phyloP scores from a whole-genome alignment of 2,329 filamentous ascomycete species.

The Penicillium janthinellum region DNA sequence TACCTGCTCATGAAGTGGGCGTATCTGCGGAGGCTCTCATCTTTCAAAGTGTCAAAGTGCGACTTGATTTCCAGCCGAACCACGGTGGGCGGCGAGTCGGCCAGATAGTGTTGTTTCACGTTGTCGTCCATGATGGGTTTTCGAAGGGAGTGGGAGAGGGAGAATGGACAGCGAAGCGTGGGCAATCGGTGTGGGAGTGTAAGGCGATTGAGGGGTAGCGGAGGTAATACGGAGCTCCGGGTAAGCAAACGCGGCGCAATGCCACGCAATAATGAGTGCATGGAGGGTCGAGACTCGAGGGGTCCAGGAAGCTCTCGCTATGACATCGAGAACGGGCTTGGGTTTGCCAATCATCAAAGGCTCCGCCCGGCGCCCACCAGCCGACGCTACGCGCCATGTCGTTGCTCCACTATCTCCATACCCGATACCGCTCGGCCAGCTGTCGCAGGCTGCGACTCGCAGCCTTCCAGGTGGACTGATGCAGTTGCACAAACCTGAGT shows the following conservation, averaged over 20 bases:
- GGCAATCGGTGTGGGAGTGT: slow-evolving; percentile 11
- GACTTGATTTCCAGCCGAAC: slow-evolving; percentile 88
- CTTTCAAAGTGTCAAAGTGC: slow-evolving; percentile 72
- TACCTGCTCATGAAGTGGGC: slow-evolving; percentile 84
- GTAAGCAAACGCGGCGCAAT: slow-evolving; percentile 24
- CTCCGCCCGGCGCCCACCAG: neutral
- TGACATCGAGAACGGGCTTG: slow-evolving; percentile 20
- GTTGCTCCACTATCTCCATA: slow-evolving; percentile 4
- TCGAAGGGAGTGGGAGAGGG: slow-evolving; percentile 11
- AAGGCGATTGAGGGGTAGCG: slow-evolving; percentile 21
- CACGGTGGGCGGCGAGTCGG: slow-evolving; percentile 85
- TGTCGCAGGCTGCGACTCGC: neutral
- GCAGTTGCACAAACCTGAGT: neutral
- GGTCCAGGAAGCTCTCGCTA: slow-evolving; percentile 12
- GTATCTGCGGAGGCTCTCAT: slow-evolving; percentile 75
- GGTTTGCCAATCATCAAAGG: slow-evolving; percentile 18
- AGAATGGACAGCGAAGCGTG: slow-evolving; percentile 15
- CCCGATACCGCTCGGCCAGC: neutral
- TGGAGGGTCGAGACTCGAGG: slow-evolving; percentile 8
- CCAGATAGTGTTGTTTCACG: slow-evolving; percentile 70
- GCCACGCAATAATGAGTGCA: slow-evolving; percentile 26
- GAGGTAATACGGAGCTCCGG: slow-evolving; percentile 24
- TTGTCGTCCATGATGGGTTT: slow-evolving; percentile 42
- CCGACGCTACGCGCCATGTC: slow-evolving; percentile 1
- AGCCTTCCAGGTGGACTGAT: neutral